Evolutionary conservation across 1,284 basidiomycete genomes (phyloP).

Genomic region (Neolentinus lepideus): DNA sequence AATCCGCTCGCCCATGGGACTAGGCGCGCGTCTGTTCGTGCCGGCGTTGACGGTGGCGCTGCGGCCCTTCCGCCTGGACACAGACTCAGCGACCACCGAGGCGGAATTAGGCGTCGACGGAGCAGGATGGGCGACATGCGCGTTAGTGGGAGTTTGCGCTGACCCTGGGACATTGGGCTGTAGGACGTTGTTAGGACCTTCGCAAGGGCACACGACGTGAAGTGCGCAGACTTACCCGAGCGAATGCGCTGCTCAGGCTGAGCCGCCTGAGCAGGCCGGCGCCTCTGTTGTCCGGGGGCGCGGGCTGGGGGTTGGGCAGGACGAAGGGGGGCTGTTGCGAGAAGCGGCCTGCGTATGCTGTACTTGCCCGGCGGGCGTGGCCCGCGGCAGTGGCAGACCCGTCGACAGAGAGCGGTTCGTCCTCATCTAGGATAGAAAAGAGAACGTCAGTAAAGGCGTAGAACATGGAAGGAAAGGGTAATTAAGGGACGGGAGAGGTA

Average conservation of each 20-base stretch:
- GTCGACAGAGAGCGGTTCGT: conserved; percentile 26
- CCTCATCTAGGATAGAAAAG: conserved; percentile 23
- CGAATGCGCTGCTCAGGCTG: conserved; percentile 54
- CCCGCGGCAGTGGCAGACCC: conserved; percentile 16
- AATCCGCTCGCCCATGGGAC: conserved; percentile 79
- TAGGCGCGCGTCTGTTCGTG: conserved; percentile 45
- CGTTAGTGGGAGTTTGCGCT: conserved; percentile 8
- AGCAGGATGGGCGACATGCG: conserved; percentile 16
- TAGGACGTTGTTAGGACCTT: conserved; percentile 2
- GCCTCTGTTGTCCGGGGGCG: conserved; percentile 54
- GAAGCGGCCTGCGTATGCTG: conserved; percentile 39
- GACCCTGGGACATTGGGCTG: conserved; percentile 15
- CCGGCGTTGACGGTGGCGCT: not conserved
- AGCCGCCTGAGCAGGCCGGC: conserved; percentile 63
- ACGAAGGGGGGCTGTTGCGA: conserved; percentile 24
- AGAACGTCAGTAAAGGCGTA: conserved; percentile 4
- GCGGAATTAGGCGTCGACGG: conserved; percentile 28
- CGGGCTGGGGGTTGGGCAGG: conserved; percentile 29
- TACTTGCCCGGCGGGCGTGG: conserved; percentile 42
- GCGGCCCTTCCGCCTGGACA: conserved; percentile 4
- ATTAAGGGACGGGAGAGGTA: no score
- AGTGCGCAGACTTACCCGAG: conserved; percentile 36
- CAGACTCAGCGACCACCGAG: conserved; percentile 39
- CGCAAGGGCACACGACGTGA: not conserved
- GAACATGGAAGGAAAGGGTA: not conserved